Conservation (phyloP, 192 early-diverging fungal genomes). For the Rhizophagus clarus region DNA sequence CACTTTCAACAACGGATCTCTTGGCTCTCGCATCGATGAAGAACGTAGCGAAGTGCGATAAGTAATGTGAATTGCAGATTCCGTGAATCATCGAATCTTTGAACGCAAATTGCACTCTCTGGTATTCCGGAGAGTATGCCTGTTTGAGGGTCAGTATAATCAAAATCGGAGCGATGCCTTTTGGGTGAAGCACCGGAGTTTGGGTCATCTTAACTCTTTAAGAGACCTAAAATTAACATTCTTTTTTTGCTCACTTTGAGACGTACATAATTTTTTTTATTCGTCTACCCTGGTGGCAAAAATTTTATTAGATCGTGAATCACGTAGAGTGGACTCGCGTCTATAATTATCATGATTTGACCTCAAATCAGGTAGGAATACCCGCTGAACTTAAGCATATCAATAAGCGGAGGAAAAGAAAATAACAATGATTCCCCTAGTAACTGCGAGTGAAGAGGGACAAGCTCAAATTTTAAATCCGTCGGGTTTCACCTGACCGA, state of each 20-base stretch:
- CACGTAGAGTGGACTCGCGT: no score
- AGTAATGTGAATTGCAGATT: conserved; percentile 68
- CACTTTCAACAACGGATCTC: conserved; percentile 29
- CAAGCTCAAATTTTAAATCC: conserved; percentile 72
- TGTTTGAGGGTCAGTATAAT: conserved; percentile 55
- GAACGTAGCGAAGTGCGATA: conserved; percentile 79
- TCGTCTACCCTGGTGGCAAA: no score
- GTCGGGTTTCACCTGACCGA: conserved; percentile 50
- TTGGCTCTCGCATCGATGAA: conserved; percentile 58
- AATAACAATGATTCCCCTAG: conserved; percentile 71
- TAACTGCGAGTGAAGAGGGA: conserved; percentile 67
- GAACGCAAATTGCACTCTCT: conserved; percentile 65
- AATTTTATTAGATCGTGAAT: no score
- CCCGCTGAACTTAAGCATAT: no score
- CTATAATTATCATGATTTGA: no score
- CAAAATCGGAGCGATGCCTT: no score
- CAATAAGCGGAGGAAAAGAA: conserved; percentile 84
- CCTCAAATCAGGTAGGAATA: no score
- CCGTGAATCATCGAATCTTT: conserved; percentile 72
- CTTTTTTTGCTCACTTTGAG: no score
- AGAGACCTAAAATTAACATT: background rate
- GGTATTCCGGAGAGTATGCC: conserved; percentile 52
- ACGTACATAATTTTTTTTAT: no score
- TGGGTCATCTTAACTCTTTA: no score
- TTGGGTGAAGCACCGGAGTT: no score